Base-by-base conservation (phyloP, 176 grass and related monocot genomes). In the Aegilops speltoides region DNA sequence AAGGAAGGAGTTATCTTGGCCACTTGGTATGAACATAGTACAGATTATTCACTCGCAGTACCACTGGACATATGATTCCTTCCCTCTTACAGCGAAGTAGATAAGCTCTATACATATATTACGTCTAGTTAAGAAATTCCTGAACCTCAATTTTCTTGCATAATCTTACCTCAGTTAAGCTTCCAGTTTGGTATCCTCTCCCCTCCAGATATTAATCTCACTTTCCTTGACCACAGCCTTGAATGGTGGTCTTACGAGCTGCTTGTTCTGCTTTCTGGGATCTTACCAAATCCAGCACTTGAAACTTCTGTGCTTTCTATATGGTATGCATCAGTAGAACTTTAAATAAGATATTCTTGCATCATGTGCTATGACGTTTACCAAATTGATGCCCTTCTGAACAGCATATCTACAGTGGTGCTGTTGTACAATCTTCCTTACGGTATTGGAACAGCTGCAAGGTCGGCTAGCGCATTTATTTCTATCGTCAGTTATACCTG, bases 241-340 rank as follows among this genome's bases (percentile, higher is more conserved):
- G 93, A 92, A 76, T 95, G 88, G 88, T 95, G 93, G 93, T 92
- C 93, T 37, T 95, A 88, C 22, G 93, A 95, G 75, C 14, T 94
- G 11, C 78, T 94, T 14, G 82, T 92, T 66, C 79, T 94, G 73
- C 87, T 94, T 71, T 94, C 90, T 32, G 87, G 90, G 40, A 85
- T 95, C 62, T 82, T 95, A 73, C 88, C 93, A 79, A 88, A 92
- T 86, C 85, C 90, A 62, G 77, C 86, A 65, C 90, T 95, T 24
- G 93, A 95, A 83, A 88, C 93, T 77, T 95, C 93, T 11, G 88
- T 95, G 24, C 79, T 95, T 61, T 95, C 93, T 38, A 88, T 95
- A 88, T 86, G 88, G 90, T 95, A 84, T 57, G 90, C 43, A 79
- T 63, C n/a, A 68, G 34, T 19, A 64, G 10, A 71, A 76, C 33